Evolutionary conservation across 441 rosid genomes (phyloP).

Genomic region (Arabidopsis hybrid): DNA sequence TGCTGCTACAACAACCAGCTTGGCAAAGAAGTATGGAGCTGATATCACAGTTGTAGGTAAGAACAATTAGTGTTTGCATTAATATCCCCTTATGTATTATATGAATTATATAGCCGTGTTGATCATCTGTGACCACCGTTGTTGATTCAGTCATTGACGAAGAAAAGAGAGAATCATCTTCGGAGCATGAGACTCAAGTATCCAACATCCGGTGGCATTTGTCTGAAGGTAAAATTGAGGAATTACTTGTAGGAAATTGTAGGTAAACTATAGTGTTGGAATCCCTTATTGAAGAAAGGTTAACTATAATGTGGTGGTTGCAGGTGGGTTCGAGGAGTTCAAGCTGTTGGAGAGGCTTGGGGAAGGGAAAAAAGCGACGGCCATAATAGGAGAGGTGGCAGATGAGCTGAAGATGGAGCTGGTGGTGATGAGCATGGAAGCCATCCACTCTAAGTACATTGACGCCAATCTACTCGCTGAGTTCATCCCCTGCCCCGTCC

Average conservation of each 20-base stretch:
- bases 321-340: slow-evolving; percentile 92
- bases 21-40: slow-evolving; percentile 93
- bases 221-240: slow-evolving; percentile 61
- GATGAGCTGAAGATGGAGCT: slow-evolving; percentile 87
- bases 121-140: not conserved
- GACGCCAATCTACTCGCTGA: slow-evolving; percentile 93
- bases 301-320: not conserved
- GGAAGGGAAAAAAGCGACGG: slow-evolving; percentile 88
- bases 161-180: slow-evolving; percentile 71
- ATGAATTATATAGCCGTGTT: not conserved
- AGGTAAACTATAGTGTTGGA: not conserved
- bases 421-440: slow-evolving; percentile 94
- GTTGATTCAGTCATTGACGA: slow-evolving; percentile 78
- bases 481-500: slow-evolving; percentile 92
- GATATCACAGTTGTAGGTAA: slow-evolving; percentile 91
- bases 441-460: slow-evolving; percentile 93
- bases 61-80: slow-evolving; percentile 5
- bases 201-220: slow-evolving; percentile 93
- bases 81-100: not conserved
- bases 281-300: not conserved
- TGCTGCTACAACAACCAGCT: slow-evolving; percentile 82
- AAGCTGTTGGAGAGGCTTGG: slow-evolving; percentile 87
- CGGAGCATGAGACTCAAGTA: slow-evolving; percentile 81
- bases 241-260: not conserved
- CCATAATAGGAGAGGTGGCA: slow-evolving; percentile 93